A percentile compares a stretch with the other conserved stretches of the same genome.
phyloP scores from a whole-genome alignment of 352 stramenopile species.

The Phytophthora pinifolia region DNA sequence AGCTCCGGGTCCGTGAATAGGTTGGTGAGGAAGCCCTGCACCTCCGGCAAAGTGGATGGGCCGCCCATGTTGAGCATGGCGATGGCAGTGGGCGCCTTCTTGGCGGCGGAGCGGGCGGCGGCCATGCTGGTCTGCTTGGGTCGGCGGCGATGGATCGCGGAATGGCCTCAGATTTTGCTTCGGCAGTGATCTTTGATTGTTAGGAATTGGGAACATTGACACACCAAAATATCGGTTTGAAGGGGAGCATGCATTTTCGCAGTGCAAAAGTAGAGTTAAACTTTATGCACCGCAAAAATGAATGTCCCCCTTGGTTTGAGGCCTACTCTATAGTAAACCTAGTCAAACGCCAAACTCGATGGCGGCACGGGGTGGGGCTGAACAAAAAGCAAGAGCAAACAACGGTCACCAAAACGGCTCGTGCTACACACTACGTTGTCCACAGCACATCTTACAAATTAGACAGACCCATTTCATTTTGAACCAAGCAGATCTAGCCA shows the following conservation, averaged over 20 bases:
- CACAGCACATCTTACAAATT: neutral
- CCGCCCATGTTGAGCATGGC: slow-evolving; percentile 98
- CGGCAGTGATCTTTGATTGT: slow-evolving; percentile 15
- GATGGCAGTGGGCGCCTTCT: slow-evolving; percentile 65
- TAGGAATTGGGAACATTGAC: no score
- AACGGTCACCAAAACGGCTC: slow-evolving; percentile 20
- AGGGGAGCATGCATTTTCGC: no score
- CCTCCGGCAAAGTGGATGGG: slow-evolving; percentile 92
- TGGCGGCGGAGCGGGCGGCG: slow-evolving; percentile 27
- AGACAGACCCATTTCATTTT: neutral
- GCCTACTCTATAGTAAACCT: no score
- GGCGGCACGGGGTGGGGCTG: no score
- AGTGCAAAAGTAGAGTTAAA: no score
- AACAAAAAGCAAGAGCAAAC: no score
- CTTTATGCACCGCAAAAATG: no score
- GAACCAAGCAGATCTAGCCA: slow-evolving; percentile 4
- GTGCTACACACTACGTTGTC: slow-evolving; percentile 4
- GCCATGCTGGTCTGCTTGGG: slow-evolving; percentile 14
- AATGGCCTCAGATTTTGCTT: slow-evolving; percentile 17
- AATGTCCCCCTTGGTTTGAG: no score
- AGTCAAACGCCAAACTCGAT: no score
- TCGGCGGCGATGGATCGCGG: slow-evolving; percentile 4
- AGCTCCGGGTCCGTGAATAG: slow-evolving; percentile 99
- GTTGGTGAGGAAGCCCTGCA: slow-evolving; percentile 98
- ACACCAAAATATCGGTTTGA: no score